Conservation (phyloP, 192 early-diverging fungal genomes). For the Chytriomyces sp. region DNA sequence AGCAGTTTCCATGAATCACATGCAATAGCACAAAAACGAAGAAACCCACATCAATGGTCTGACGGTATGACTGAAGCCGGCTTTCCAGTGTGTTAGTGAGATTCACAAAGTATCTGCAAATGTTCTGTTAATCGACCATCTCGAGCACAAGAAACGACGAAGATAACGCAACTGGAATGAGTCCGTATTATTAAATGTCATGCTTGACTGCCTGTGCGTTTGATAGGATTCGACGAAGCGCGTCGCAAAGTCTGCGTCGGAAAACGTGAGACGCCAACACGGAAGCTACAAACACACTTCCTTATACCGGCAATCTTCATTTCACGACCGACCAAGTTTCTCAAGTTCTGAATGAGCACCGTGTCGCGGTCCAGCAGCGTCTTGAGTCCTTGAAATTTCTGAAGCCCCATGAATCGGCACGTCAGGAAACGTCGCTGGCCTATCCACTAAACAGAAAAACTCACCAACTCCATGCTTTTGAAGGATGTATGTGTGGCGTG, state of each 20-base stretch:
- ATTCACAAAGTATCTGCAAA: slow-evolving; percentile 39
- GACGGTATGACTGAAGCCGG: slow-evolving; percentile 43
- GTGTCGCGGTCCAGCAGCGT: slow-evolving; percentile 44
- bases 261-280: neutral
- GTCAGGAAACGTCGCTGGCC: neutral
- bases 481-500: slow-evolving; percentile 13
- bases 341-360: slow-evolving; percentile 33
- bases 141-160: neutral
- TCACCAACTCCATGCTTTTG: slow-evolving; percentile 24
- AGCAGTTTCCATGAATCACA: neutral
- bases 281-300: neutral
- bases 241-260: slow-evolving; percentile 14
- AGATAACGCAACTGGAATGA: slow-evolving; percentile 11
- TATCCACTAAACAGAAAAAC: neutral
- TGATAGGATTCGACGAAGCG: slow-evolving; percentile 44
- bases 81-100: slow-evolving; percentile 38
- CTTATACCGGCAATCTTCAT: slow-evolving; percentile 46
- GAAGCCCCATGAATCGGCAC: neutral
- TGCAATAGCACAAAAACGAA: neutral
- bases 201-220: slow-evolving; percentile 27
- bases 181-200: slow-evolving; percentile 32
- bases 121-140: neutral
- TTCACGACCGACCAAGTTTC: slow-evolving; percentile 27
- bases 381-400: slow-evolving; percentile 42
- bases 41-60: slow-evolving; percentile 41